Conservation (phyloP, 768 basidiomycete species). For the Amanita molliuscula region DNA sequence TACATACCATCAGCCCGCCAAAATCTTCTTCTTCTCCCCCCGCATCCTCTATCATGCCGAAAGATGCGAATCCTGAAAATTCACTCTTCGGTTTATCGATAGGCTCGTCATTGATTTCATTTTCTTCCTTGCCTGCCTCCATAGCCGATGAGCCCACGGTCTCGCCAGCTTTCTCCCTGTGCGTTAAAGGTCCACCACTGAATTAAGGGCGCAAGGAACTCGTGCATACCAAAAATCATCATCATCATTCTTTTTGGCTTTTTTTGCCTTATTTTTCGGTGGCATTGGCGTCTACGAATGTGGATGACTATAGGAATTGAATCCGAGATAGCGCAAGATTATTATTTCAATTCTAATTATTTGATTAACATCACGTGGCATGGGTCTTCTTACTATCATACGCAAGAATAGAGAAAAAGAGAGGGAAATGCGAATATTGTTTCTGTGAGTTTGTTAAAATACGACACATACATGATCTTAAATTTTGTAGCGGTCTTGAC, state of each 20-base stretch:
- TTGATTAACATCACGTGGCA: slow-evolving; percentile 18
- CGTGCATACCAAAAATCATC: slow-evolving; percentile 72
- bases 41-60: slow-evolving; percentile 32
- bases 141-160: slow-evolving; percentile 25
- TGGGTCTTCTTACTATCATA: slow-evolving; percentile 96
- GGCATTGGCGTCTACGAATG: too few relatives aligned
- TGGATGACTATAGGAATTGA: background rate
- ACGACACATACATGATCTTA: background rate
- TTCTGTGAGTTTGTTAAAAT: slow-evolving; percentile 48
- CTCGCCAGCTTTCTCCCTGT: slow-evolving; percentile 59
- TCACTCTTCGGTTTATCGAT: slow-evolving; percentile 19
- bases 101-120: slow-evolving; percentile 21
- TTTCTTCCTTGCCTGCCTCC: slow-evolving; percentile 18
- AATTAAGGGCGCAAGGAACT: slow-evolving; percentile 5
- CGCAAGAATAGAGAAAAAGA: slow-evolving; percentile 93
- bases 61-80: slow-evolving; percentile 43
- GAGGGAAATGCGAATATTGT: slow-evolving; percentile 92
- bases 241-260: slow-evolving; percentile 72
- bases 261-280: slow-evolving; percentile 75
- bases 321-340: background rate
- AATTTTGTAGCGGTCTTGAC: slow-evolving; percentile 71
- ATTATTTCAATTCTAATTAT: background rate
- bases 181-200: background rate
- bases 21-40: slow-evolving; percentile 55
- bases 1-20: slow-evolving; percentile 66